phyloP scores from a whole-genome alignment of 2,329 filamentous ascomycete species.

The Stagonosporopsis vannaccii region DNA sequence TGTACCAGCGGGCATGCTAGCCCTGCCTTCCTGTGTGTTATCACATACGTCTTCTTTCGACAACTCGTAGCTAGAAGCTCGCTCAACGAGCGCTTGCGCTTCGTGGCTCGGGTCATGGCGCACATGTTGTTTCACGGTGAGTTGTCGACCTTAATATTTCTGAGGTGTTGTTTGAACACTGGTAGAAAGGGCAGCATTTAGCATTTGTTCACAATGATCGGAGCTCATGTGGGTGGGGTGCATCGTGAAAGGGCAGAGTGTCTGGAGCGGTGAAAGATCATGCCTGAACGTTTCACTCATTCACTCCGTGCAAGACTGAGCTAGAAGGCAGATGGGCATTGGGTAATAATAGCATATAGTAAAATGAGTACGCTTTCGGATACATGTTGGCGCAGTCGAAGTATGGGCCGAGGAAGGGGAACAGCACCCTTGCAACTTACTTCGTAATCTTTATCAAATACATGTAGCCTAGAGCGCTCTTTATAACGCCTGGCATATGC shows the following conservation, averaged over 20 bases:
- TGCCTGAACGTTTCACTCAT: not conserved
- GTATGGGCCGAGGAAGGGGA: not conserved
- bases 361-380: not conserved
- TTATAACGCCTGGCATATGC: conserved; percentile 25
- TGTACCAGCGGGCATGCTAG: conserved; percentile 26
- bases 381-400: not conserved
- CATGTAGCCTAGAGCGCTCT: conserved; percentile 17
- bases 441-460: conserved; percentile 11
- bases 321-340: not conserved
- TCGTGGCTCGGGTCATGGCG: conserved; percentile 17
- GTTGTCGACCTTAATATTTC: not conserved
- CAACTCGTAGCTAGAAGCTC: not conserved
- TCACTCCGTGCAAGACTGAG: not conserved
- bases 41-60: conserved; percentile 17
- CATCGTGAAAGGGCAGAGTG: not conserved
- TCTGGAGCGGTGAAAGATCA: not conserved
- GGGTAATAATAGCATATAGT: not conserved
- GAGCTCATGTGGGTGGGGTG: not conserved
- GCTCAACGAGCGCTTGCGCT: conserved; percentile 31
- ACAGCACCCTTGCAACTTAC: conserved; percentile 22
- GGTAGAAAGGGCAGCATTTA: conserved; percentile 1
- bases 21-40: not conserved
- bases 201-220: not conserved
- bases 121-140: conserved; percentile 1
- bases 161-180: not conserved